Evolutionary conservation across 2,329 filamentous ascomycete genomes (phyloP), one percentile per base, ranked within the genome.

Genomic region (Coniochaeta prunicola): DNA sequence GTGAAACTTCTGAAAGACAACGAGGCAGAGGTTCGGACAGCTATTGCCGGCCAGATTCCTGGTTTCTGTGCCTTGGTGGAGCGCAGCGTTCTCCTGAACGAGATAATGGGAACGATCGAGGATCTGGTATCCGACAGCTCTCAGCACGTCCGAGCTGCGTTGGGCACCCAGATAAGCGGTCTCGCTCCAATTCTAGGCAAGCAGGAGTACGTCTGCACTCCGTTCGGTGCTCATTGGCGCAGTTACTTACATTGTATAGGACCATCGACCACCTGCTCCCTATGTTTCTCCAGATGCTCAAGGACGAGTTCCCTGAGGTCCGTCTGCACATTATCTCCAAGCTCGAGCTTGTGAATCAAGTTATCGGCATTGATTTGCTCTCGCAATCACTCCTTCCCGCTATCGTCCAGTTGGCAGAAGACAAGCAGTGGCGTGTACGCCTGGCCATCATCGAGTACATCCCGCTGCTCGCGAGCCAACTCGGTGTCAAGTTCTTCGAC

Each of bases 291-390:
- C 91, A 96, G 74, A 99, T 99, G 94, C 87, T 99, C 68, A 99
- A 97, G 82, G 94, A 99, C 69, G 94, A 99, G 71, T 97, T 97
- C 74, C 94, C 94, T 24, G 94, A 99, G 72, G 94, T 99, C 57
- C 89, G 94, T 63, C 86, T 99, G 60, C 96, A 99, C 77, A 99
- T 99, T 73, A 99, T 99, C 70, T 97, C 94, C n/a, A 99, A 99
- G 77, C 86, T 99, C 58, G 96, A 99, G 78, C 85, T 96, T 63
- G 94, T 99, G 64, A 99, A 99, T 77, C 91, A 97, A 77, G 94
- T 99, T 61, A 99, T 99, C 71, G 94, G 94, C 62, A 99, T 99
- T 74, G 94, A 99, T 62, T 85, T 96, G 19, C 87, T 99, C 56
- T 97, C 94, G 53, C 92, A 97, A 74, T 97, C 93, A 26, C 88